Evolutionary conservation across 805 yeast species (phyloP), one percentile per base, ranked within the genome.

Genomic region (Metschnikowia matae): DNA sequence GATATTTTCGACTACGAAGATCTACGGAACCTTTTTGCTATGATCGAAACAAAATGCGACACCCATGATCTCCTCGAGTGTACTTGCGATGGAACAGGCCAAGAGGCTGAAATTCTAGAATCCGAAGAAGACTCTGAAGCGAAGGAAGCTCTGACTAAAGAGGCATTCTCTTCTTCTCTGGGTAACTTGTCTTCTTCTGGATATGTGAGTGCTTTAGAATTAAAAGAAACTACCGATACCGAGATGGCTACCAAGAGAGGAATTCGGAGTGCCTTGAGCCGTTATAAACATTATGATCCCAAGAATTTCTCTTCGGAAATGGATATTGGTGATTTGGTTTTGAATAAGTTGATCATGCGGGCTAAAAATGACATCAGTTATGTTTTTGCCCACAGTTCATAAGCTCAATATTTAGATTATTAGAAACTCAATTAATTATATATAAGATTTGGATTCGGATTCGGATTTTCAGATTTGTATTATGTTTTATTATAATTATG

Each of bases 11-110:
- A 84, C 43, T 66, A 72, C 46, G 76, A 73, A 13, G 96, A 88
- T 56, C 68, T 92, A 56, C 81, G 78, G 52, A 91, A 90, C 62
- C 70, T 92, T 46, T 92, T 94, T 62, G 79, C 85, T 1, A 65
- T 89, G 6, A 60, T 58, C 2, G 67, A 73, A 3, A 77, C 85
- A 0, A 63, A 60, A 3, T 80, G 88, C 54, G 84, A 85, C 57
- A 90, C 97, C 0, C 96, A 90, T 64, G 95, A 85, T 56, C 65
- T 89, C 52, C 77, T 87, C 49, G 82, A 73, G 21, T 87, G 94
- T 68, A 56, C 69, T 31, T 85, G 92, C 64, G 54, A 58, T 0
- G 89, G 90, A 0, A 61, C 14, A 31, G 39, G 41, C n/a, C 34
- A 44, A 44, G n/a, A 68, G 64, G 40, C 26, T 29, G 21, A 34